phyloP scores from a whole-genome alignment of 148 eudicot genomes.

The Rhododendron mucronatum region DNA sequence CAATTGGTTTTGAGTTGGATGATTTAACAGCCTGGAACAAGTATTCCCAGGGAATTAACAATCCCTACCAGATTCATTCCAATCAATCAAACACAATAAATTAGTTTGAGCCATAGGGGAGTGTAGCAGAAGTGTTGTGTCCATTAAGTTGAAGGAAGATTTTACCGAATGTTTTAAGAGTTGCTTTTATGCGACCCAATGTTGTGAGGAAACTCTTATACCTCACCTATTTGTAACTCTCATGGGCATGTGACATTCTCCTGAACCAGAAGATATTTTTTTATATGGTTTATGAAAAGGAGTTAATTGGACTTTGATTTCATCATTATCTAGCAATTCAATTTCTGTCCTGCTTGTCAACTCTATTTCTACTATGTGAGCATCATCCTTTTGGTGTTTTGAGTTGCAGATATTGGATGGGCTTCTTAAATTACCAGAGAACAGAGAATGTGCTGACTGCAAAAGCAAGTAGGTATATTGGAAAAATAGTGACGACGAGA shows the following conservation, averaged over 20 bases:
- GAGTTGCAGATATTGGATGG: slow-evolving; percentile 77
- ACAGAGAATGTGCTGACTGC: slow-evolving; percentile 97
- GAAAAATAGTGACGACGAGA: background rate
- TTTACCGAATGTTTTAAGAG: background rate
- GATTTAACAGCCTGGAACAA: background rate
- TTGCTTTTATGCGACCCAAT: background rate
- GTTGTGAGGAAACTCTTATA: background rate
- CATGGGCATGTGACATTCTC: background rate
- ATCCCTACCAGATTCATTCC: background rate
- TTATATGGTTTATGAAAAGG: background rate
- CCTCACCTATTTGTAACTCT: background rate
- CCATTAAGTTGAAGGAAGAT: background rate
- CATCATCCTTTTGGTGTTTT: background rate
- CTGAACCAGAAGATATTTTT: no score
- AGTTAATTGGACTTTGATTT: background rate
- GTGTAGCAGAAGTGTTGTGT: background rate
- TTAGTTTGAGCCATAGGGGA: background rate
- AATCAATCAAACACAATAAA: background rate
- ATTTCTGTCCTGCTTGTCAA: background rate
- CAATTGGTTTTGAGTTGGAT: no score
- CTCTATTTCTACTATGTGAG: background rate
- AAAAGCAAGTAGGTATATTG: slow-evolving; percentile 67
- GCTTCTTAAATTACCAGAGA: slow-evolving; percentile 90
- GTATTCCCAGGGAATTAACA: background rate
- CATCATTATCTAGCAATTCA: background rate